Evolutionary conservation across 257 asterid species (phyloP), one percentile per base, ranked within the genome.

Genomic region (Echites panduratus): DNA sequence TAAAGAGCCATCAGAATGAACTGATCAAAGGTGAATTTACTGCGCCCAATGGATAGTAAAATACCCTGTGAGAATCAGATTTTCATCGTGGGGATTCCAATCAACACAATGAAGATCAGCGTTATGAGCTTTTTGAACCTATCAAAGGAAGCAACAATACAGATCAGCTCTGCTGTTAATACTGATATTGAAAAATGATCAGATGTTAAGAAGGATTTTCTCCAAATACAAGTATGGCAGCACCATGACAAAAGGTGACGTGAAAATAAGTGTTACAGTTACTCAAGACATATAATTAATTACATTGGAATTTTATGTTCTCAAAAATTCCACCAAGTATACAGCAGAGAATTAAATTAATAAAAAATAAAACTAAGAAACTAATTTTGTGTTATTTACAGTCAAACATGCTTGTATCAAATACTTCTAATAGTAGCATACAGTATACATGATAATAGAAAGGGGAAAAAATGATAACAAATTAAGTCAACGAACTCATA

Each of bases 91-190:
- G 71, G 92, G 87, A 75, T 87, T 95, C 99, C 99, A 95, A 79
- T 95, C 99, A 58, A 95, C 99, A 59, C 99, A 95, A 75, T 95
- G 99, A 87, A 95, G 90, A 89, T 95, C 99, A 70, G 96, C 95
- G 77, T 83, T 81, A 82, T 92, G 97, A 12, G 99, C 99, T 82
- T 92, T 92, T 78, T 87, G 97, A 76, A 95, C 99, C 99, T 95
- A 82, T 73, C 49, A 63, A 38, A 35, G 16, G 69, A 64, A 64
- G 69, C 48, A 9, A 19, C 38, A 17, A 2, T 1, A 64, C 27
- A 64, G 47, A 64, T 64, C 7, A 64, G 69, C 27, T 38, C 19
- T 2, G 26, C 48, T 9, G 8, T 9, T 38, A 44, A 64, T 17
- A 22, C 24, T 40, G 69, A 38, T 38, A 4, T 32, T 16, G 4